Evolutionary conservation across 257 asterid species (phyloP), one percentile per base, ranked within the genome.

Genomic region (Solanum appendiculatum): DNA sequence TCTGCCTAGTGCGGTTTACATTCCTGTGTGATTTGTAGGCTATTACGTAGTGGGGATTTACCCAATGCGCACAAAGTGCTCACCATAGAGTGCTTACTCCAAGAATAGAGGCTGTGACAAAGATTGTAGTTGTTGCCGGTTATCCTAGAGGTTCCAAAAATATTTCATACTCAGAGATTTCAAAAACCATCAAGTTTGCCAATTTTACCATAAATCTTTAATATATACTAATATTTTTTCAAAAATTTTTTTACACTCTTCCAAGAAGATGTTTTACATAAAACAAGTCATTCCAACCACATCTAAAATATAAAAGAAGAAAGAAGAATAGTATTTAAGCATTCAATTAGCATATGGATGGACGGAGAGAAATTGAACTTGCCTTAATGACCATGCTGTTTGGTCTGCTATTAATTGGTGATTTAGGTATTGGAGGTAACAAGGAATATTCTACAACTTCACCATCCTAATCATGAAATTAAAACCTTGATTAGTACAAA

Each of bases 321-420:
- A 39, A 3, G 83, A n/a, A 39, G 54, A 75, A 13, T 18, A 74
- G n/a, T 37, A 36, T n/a, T n/a, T n/a, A n/a, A n/a, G n/a, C n/a
- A n/a, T n/a, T n/a, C n/a, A n/a, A n/a, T 20, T 54, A 25, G 60
- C 7, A 54, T 46, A 48, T 7, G 73, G 23, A 27, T 21, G 23
- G 23, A 27, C 18, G 23, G n/a, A 16, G 64, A 64, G 3, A 10
- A 80, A 9, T 15, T 51, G 48, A 56, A 89, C 90, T 94, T 92
- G 92, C 98, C 98, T 94, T 92, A 29, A 94, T 27, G 48, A 94
- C 95, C 98, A 95, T 94, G 93, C 98, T 95, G 87, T 69, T 92
- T 69, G 96, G 97, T 90, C 94, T 93, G 91, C 93, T 94, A 88
- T 68, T 88, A 39, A 46, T 27, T 63, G 92, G 93, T 60, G 95